Evolutionary conservation across 371 early-diverging fungal species (phyloP), one percentile per base, ranked within the genome.

Genomic region (Racocetra persica): DNA sequence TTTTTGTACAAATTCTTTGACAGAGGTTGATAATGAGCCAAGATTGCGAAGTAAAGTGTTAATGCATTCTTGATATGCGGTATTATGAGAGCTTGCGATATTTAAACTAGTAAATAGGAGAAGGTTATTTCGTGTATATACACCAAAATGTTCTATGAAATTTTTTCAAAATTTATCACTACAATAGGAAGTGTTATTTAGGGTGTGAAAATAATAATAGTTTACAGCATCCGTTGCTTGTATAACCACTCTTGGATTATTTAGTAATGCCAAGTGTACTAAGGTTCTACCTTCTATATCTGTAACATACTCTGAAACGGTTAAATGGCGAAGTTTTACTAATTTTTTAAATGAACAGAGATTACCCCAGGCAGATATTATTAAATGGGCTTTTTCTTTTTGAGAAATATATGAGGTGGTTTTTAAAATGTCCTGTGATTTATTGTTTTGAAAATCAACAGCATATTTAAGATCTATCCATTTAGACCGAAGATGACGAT

Each of bases 211-310:
- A 73, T 32, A 54, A 22, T 73, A 73, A 28, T 24, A 0, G 36
- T 74, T 74, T 14, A 74, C 24, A 16, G 74, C 57, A 18, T 55
- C 26, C 5, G 38, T 74, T 55, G 74, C 74, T 55, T 74, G 13
- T 20, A 74, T 55, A 22, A 55, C 14, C 13, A 54, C 20, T 3
- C 6, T 13, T 74, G 54, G 74, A 55, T 74, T 54, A 49, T 32
- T 32, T 32, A 32, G 32, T 32, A 32, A 32, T 32, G 20, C 52
- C 3, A 57, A 54, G 26, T 73, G 73, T 4, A 54, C 22, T 73
- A 73, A 73, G 8, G 73, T 52, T 54, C 36, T 11, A 24, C 4
- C 20, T 10, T 52, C 28, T 32, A 32, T 4, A 32, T 32, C 32
- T 32, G 32, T 32, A 32, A 32, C 32, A 32, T 10, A 41, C 41